Base-by-base conservation (phyloP, 257 asterid species). In the Parsonsia alboflavescens region DNA sequence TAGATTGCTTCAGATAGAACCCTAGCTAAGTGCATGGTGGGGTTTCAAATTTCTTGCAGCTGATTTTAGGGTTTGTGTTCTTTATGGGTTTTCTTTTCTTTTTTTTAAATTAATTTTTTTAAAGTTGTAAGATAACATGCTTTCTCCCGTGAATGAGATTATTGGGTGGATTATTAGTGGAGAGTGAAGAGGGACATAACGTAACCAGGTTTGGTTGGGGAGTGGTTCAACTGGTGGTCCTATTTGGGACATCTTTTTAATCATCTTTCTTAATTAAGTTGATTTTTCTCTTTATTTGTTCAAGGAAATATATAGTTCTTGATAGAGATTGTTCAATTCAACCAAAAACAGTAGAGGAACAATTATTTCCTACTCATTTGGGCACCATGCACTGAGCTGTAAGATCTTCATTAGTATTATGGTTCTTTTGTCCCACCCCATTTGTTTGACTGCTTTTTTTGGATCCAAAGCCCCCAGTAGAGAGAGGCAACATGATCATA, bases 331-430 rank as follows among this genome's bases (percentile, higher is more conserved):
- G 16, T 74, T 74, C 16, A 63, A 50, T 64, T 49, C 28, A 36
- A 73, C 30, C 70, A 73, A 56, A 11, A 8, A 41, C 48, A 49
- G 82, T 58, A 42, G 33, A 79, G 77, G 71, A 62, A 78, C 80
- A 83, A 88, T 89, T 69, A 85, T 86, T 82, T 80, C 77, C 77
- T 72, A 85, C 89, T 89, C 91, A 89, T 86, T 89, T 81, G 74
- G 76, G 83, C 73, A 80, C 80, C 83, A 83, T 75, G 39, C 39
- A 33, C 39, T 33, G 46, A 77, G 76, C 45, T 64, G 26, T 75
- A 80, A 73, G 13, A 78, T 85, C 85, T 81, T 77, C 71, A 76
- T 72, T 66, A 76, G 19, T 73, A 84, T 83, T 84, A 72, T 68
- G 78, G 45, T 84, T 79, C 56, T 68, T 59, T 68, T 77, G 85